Conservation (phyloP, 1,139 yeast species). For the Torulaspora pretoriensis region DNA sequence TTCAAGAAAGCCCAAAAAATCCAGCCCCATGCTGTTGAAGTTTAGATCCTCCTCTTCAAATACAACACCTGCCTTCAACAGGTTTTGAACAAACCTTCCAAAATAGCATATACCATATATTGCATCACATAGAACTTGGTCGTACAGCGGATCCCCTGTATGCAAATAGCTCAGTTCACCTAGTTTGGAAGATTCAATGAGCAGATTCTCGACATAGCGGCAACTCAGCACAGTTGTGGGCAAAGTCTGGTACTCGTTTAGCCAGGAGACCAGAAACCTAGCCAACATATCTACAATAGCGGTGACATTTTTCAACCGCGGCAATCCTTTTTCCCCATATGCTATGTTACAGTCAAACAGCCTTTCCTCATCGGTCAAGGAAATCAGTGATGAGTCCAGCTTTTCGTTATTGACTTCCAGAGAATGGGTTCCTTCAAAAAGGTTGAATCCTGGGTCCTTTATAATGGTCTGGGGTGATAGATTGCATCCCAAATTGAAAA, state of each 20-base stretch:
- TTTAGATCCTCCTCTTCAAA: conserved; percentile 76
- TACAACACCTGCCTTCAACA: conserved; percentile 55
- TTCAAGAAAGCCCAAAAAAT: conserved; percentile 30
- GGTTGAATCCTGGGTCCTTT: conserved; percentile 50
- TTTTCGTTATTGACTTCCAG: conserved; percentile 59
- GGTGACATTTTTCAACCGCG: conserved; percentile 40
- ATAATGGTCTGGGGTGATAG: conserved; percentile 45
- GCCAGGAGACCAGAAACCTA: conserved; percentile 53
- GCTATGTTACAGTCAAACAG: conserved; percentile 28
- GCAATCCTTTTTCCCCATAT: conserved; percentile 21
- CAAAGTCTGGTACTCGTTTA: conserved; percentile 53
- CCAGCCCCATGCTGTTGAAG: conserved; percentile 54
- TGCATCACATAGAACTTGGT: conserved; percentile 46
- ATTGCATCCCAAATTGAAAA: conserved; percentile 37
- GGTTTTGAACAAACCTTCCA: conserved; percentile 45
- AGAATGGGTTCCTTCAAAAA: conserved; percentile 73
- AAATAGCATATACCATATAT: conserved; percentile 51
- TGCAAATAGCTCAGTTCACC: conserved; percentile 20
- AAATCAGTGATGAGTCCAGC: conserved; percentile 59
- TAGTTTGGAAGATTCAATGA: conserved; percentile 41
- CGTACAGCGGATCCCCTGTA: conserved; percentile 39
- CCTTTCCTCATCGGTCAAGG: conserved; percentile 41
- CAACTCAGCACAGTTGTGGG: conserved; percentile 64
- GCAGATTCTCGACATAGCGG: conserved; percentile 53
- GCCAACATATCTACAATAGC: conserved; percentile 47